phyloP scores from a whole-genome alignment of 352 stramenopile species.

The Phytophthora pinifolia region DNA sequence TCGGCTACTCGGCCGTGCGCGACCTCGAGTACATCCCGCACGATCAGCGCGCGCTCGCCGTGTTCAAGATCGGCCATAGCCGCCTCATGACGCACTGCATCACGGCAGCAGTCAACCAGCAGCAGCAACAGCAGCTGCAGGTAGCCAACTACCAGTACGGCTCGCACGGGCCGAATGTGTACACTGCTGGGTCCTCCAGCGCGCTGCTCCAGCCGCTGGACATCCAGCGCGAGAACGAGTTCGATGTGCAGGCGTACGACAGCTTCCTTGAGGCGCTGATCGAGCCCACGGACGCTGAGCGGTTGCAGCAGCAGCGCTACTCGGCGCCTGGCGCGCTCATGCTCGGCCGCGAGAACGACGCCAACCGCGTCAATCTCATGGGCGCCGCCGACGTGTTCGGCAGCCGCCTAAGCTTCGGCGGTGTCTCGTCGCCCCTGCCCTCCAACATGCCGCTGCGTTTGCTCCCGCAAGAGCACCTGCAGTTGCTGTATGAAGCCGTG shows the following conservation, averaged over 20 bases:
- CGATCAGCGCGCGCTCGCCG: conserved; percentile 43
- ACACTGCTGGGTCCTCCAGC: conserved; percentile 39
- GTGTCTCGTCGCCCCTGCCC: conserved; percentile 18
- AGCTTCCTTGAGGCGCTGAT: conserved; percentile 63
- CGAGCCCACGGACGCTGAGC: conserved; percentile 36
- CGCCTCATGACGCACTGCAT: conserved; percentile 50
- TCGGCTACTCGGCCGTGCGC: conserved; percentile 58
- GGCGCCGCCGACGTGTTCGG: conserved; percentile 14
- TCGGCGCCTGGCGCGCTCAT: conserved; percentile 8
- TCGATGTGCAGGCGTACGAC: conserved; percentile 49
- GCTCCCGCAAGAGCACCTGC: conserved; percentile 49
- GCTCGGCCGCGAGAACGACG: conserved; percentile 24
- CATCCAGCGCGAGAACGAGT: conserved; percentile 54
- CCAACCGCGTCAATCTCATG: conserved; percentile 17
- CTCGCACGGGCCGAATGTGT: conserved; percentile 27
- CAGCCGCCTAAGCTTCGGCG: conserved; percentile 33
- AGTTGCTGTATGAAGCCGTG: conserved; percentile 71
- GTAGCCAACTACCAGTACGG: conserved; percentile 35
- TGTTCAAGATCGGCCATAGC: conserved; percentile 49
- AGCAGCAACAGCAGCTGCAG: conserved; percentile 28
- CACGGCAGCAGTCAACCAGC: conserved; percentile 29
- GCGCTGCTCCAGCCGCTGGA: conserved; percentile 52
- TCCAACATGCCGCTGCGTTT: conserved; percentile 43
- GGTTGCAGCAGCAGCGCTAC: conserved; percentile 32
- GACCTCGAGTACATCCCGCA: conserved; percentile 63